Base-by-base conservation (phyloP, 2,329 filamentous ascomycete genomes). In the Laburnicola sp. region DNA sequence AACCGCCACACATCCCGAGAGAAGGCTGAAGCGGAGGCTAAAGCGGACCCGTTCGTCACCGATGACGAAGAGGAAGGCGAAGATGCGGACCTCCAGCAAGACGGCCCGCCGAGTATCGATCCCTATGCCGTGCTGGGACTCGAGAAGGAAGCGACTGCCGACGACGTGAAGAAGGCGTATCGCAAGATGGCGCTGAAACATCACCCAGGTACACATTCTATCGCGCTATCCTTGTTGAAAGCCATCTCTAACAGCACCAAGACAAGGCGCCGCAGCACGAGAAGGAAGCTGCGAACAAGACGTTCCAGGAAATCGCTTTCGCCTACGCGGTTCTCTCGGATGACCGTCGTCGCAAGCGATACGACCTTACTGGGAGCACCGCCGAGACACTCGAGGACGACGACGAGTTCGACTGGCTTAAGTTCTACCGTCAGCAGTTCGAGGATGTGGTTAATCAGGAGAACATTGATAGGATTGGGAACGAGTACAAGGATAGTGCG, bases 271-370 rank as follows among this genome's bases (percentile, higher is more conserved):
- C 83, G 11, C 78, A 82, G 1, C 80, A 85, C 22, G 76, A 86
- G 45, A 91, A 90, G 66, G 81, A 86, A 25, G 76, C 81, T 36
- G 93, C 94, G 2, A 87, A 96, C 63, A 79, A 81, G 54, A 87
- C 83, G 47, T 99, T 99, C 72, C 94, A 99, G 74, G 81, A 88
- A 62, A 86, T 99, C 62, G 93, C 93, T 23, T 93, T 97, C 66
- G 93, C 94, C 45, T 96, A 97, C 69, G 93, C 91, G 30, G 84
- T 99, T 43, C 88, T 99, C 31, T 96, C 90, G 28, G 90, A 97
- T 62, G 80, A 87, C 22, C 80, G 81, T 21, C 85, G 94, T 46
- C 88, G 94, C 60, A 85, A 86, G 62, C 88, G 90, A 52, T 99
- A 96, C 77, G 93, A 99, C 69, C 80, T 82, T 46, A 97, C 93